Evolutionary conservation across 345 rosid genomes (phyloP).

Genomic region (Arabis alpina): DNA sequence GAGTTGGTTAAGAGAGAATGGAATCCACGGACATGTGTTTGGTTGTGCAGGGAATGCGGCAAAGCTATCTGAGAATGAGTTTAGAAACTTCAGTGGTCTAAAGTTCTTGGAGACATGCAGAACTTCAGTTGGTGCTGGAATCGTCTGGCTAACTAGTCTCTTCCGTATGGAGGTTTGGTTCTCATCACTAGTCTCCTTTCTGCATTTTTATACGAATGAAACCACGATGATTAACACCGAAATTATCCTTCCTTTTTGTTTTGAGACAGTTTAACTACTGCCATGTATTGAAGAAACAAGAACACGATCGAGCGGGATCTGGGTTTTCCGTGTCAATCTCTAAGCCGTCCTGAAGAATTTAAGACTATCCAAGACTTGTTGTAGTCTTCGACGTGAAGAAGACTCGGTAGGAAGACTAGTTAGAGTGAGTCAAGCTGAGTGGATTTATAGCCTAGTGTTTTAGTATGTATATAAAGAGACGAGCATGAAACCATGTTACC

Average conservation of each 20-base stretch:
- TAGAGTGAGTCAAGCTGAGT: not conserved
- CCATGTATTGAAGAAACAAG: constrained; percentile 61
- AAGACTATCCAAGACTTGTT: not conserved
- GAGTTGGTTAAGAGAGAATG: constrained; percentile 82
- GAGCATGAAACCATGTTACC: not conserved
- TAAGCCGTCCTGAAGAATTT: constrained; percentile 39
- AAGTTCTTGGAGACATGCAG: constrained; percentile 68
- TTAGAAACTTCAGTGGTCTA: constrained; percentile 52
- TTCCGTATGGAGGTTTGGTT: constrained; percentile 87
- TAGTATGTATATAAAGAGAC: not conserved
- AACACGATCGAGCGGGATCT: constrained; percentile 59
- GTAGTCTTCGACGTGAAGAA: too few relatives aligned
- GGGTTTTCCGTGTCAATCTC: constrained; percentile 66
- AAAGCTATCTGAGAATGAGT: constrained; percentile 76
- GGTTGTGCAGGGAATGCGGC: constrained; percentile 86
- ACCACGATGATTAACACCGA: constrained; percentile 5
- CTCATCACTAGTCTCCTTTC: constrained; percentile 9
- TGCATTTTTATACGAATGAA: not conserved
- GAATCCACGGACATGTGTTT: constrained; percentile 86
- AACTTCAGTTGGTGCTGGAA: constrained; percentile 82
- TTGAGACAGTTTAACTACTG: constrained; percentile 72
- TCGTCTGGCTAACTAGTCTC: constrained; percentile 76
- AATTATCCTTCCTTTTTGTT: not conserved
- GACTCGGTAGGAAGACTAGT: too few relatives aligned
- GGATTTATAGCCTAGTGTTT: not conserved